Base-by-base conservation (phyloP, 2,329 filamentous ascomycete genomes). In the Colletotrichum echinochloae region DNA sequence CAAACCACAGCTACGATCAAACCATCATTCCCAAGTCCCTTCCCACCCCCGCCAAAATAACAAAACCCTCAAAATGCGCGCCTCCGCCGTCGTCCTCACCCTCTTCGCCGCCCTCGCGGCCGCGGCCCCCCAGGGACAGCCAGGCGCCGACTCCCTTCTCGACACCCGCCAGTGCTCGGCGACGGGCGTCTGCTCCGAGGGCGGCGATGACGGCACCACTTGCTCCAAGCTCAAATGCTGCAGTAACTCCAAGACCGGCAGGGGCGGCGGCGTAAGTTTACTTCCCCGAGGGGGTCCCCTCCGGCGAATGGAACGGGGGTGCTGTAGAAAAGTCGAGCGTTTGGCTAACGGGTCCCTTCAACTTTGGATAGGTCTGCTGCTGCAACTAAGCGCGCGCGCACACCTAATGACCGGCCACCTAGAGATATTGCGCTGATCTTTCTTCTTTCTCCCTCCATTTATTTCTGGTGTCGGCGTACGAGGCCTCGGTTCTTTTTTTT, bases 91-190 rank as follows among this genome's bases (percentile, higher is more conserved):
- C 20, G 26, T 70, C 39, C 20, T 56, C 39, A 35, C 66, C 39
- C 39, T 70, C 48, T 55, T 70, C 62, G 66, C 66, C 39, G 16
- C 62, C 20, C 48, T 70, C 26, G 55, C 66, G n/a, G 62, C 26
- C 30, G 66, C 66, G 6, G 49, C 41, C 2, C 66, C 66, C n/a
- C n/a, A n/a, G 26, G 20, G 37, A 39, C 33, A 59, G 9, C 3
- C 46, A 8, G 44, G 4, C 16, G 37, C 49, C 28, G 20, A 9
- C 39, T 23, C 37, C 20, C 55, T 70, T 23, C 41, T 56, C 26
- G 41, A 56, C 0, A 30, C 20, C 20, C 52, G 65, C 20, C 41
- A 49, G 46, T 51, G 61, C 55, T 5, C 46, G 6, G 8, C 20
- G 14, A 5, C 66, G 9, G 64, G 64, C 20, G 12, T 16, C 7